These are phyloP conservation scores for Sporobolomyces pararoseus DNA, from an alignment of 768 basidiomycete genomes.

Conservation along the genomic window DNA sequence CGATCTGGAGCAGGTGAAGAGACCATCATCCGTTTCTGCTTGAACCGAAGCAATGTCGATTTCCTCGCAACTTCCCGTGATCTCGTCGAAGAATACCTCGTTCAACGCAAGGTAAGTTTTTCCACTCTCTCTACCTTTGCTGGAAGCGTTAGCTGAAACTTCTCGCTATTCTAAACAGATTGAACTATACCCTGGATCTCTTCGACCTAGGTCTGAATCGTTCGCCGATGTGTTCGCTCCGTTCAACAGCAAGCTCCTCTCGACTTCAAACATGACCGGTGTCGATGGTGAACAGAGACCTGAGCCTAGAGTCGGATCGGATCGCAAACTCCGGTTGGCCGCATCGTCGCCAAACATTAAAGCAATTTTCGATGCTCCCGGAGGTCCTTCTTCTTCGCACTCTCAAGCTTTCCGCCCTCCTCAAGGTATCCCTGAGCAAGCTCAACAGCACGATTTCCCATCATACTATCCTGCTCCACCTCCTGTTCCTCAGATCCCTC, in stretches of 20 bases:
- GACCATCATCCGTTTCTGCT: constrained; percentile 89
- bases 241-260: constrained; percentile 89
- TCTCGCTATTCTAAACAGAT: constrained; percentile 38
- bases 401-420: constrained; percentile 1
- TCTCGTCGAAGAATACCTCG: constrained; percentile 84
- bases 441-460: constrained; percentile 14
- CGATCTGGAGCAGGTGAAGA: constrained; percentile 56
- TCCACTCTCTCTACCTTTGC: constrained; percentile 48
- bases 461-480: constrained; percentile 17
- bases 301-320: constrained; percentile 61
- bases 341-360: constrained; percentile 93
- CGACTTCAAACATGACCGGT: constrained; percentile 52
- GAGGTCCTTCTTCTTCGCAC: background rate
- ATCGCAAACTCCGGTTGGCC: constrained; percentile 65
- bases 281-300: constrained; percentile 4
- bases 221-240: constrained; percentile 94
- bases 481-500: constrained; percentile 25
- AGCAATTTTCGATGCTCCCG: constrained; percentile 66
- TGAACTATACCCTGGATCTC: constrained; percentile 52
- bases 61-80: constrained; percentile 84
- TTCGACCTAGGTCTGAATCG: constrained; percentile 72
- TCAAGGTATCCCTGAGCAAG: constrained; percentile 1
- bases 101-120: constrained; percentile 71
- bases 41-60: constrained; percentile 91
- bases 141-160: background rate